Base-by-base conservation (phyloP, 371 early-diverging fungal species). In the Chytridium lagenaria region DNA sequence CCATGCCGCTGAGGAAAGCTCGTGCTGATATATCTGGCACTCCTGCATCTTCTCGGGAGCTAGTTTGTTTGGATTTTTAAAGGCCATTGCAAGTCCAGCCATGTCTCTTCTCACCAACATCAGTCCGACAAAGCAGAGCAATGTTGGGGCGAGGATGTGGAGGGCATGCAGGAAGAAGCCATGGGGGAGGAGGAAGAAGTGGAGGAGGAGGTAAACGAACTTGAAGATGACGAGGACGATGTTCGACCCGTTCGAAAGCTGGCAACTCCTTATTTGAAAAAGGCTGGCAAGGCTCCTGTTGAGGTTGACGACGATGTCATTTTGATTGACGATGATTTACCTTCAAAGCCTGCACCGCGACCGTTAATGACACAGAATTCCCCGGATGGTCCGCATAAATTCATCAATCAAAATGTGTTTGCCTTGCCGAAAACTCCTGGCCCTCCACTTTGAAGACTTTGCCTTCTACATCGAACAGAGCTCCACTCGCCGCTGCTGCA, bases 181-280 rank as follows among this genome's bases (percentile, higher is more conserved):
- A 26, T 23, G 55, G 16, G 30, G 55, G 55, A 55, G 26, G 36
- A 26, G 61, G 61, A 61, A 2, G 61, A 61, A 23, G 36, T 12
- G 61, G 61, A 61, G 36, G 61, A 61, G 36, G 61, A 61, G 23
- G 36, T 61, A 10, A 34, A 61, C 36, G 61, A 61, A 23, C 7
- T 61, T 28, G 55, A 5, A 5, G 55, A 52, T 23, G 61, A 61
- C 36, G 61, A 31, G 34, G 36, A 61, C 7, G 61, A 61, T 61
- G n/a, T 23, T n/a, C 12, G 5, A 5, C 55, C 26, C 23, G 12
- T 23, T 52, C n/a, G 55, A 28, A 55, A 28, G 36, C 12, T 15
- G 61, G n/a, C 36, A 23, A 34, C 61, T 37, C 34, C 31, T 10
- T 34, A 44, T 7, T 12, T 19, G 19, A 44, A 44, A 19, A 7